Base-by-base conservation (phyloP, 495 filamentous ascomycete genomes). In the Aspergillus wentii region DNA sequence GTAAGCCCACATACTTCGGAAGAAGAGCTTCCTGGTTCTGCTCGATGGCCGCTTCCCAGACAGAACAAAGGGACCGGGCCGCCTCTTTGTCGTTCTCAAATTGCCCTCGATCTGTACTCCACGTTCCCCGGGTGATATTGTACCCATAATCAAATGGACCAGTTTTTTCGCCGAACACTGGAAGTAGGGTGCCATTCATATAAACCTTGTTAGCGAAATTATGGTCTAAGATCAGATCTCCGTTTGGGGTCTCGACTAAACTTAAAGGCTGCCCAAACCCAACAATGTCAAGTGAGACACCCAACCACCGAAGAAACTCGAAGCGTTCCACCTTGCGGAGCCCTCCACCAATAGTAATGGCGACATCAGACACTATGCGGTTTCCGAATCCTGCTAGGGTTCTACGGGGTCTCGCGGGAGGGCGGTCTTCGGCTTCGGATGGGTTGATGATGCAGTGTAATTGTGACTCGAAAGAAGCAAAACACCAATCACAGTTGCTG, bases 141-240 rank as follows among this genome's bases (percentile, higher is more conserved):
- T 42, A 42, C 3, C 30, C 31, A 28, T 9, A 32, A 2, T 15
- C 11, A 6, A 17, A 32, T 2, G 16, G 13, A 3, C 11, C 17
- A 8, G 3, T 15, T 5, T 16, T 30, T n/a, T n/a, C n/a, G n/a
- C n/a, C n/a, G n/a, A n/a, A n/a, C n/a, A 0, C 18, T 10, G 18
- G 22, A 5, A 42, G 3, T 11, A 11, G 30, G 17, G 35, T 32
- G 3, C 39, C 39, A 7, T 35, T 42, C 1, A 29, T 9, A 10
- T 35, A 42, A 8, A 42, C 8, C 10, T 15, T 20, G 5, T 27
- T 25, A 1, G 30, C 31, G 8, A 1, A 42, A 3, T 4, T n/a
- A 11, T 8, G 3, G 31, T 42, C 39, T 10, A 35, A 17, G n/a
- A 35, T 34, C 8, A 42, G 21, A 28, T 35, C 21, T 4, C 39